A percentile compares a stretch with the other conserved stretches of the same genome.
phyloP scores from a whole-genome alignment of 2,329 filamentous ascomycete genomes.

The Botrytis aclada region DNA sequence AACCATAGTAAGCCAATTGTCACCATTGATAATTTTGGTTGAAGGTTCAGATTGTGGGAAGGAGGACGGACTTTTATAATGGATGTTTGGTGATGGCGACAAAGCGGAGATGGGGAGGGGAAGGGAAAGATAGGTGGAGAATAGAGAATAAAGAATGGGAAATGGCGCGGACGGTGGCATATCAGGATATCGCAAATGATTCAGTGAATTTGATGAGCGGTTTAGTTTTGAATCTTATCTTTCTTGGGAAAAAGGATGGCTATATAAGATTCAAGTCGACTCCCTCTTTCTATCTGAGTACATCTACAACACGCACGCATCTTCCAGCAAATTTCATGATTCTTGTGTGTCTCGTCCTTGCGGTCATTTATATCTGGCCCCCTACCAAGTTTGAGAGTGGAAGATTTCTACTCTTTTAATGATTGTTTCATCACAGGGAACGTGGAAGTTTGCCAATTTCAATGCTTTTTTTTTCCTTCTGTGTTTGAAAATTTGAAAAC shows the following conservation, averaged over 20 bases:
- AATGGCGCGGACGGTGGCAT: rapidly evolving
- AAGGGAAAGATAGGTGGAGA: too few relatives aligned
- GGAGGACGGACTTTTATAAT: neutral
- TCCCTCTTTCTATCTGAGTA: neutral
- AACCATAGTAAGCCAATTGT: too few relatives aligned
- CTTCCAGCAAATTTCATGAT: too few relatives aligned
- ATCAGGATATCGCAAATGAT: too few relatives aligned
- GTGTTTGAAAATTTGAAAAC: neutral
- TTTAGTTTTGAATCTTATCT: rapidly evolving
- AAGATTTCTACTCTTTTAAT: too few relatives aligned
- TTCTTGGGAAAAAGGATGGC: neutral
- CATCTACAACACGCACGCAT: neutral
- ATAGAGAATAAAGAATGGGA: too few relatives aligned
- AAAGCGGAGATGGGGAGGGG: too few relatives aligned
- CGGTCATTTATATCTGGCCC: neutral
- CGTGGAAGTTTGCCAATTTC: rapidly evolving
- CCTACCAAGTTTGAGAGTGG: neutral
- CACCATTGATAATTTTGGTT: too few relatives aligned
- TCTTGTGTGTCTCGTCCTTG: neutral
- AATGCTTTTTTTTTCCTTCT: rapidly evolving
- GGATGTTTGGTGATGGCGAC: too few relatives aligned
- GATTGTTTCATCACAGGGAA: rapidly evolving
- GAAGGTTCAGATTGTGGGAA: too few relatives aligned
- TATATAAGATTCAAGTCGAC: rapidly evolving
- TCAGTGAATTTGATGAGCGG: too few relatives aligned